A percentile compares a stretch with the other conserved stretches of the same genome.
These are phyloP conservation scores for Acer negundo DNA, from an alignment of 345 rosid species.

Conservation along the genomic window DNA sequence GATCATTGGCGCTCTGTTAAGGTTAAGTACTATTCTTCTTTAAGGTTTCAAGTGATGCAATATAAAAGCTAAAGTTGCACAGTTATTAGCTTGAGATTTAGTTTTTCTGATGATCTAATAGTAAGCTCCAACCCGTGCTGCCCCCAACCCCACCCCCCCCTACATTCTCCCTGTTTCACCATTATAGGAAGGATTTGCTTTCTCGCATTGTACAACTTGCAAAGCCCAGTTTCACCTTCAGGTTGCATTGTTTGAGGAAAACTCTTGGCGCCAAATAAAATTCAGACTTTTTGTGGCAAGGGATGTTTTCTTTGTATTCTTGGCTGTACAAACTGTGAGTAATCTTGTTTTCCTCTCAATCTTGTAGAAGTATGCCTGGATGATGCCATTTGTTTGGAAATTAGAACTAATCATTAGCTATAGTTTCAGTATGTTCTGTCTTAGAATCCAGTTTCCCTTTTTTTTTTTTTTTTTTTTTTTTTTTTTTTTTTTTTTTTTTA, in stretches of 20 bases:
- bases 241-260: slow-evolving; percentile 71
- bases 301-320: slow-evolving; percentile 84
- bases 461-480: too few relatives aligned
- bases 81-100: not conserved
- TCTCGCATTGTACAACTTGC: slow-evolving; percentile 92
- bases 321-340: slow-evolving; percentile 85
- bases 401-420: not conserved
- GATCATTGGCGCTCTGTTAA: slow-evolving; percentile 93
- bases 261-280: slow-evolving; percentile 83
- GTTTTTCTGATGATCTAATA: slow-evolving; percentile 7
- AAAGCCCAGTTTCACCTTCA: slow-evolving; percentile 87
- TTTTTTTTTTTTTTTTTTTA: not conserved
- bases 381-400: not conserved
- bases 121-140: not conserved
- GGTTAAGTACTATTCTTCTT: slow-evolving; percentile 27
- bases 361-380: not conserved
- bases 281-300: slow-evolving; percentile 96
- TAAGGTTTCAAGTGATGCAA: not conserved
- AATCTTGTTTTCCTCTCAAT: slow-evolving; percentile 4
- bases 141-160: too few relatives aligned
- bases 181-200: slow-evolving; percentile 89
- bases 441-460: not conserved
- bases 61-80: not conserved
- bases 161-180: not conserved
- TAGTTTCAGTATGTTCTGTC: not conserved